A percentile compares a stretch with the other conserved stretches of the same genome.
These are phyloP conservation scores for Eudorina sp. DNA, from an alignment of 139 green algal species.

Conservation along the genomic window DNA sequence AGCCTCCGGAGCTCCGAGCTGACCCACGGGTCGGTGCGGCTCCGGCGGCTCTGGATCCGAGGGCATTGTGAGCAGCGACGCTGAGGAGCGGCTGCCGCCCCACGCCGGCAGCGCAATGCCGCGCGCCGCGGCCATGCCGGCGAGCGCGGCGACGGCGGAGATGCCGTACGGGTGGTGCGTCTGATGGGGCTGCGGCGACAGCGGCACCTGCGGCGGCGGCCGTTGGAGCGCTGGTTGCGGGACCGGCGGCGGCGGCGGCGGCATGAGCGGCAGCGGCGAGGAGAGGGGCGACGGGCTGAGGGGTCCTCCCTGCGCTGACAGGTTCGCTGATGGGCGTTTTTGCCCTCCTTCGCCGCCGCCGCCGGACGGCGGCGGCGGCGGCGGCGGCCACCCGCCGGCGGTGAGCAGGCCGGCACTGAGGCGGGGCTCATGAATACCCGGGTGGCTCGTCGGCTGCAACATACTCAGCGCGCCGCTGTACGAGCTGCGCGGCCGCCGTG, in stretches of 20 bases:
- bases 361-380: too few relatives aligned
- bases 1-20: neutral
- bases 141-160: too few relatives aligned
- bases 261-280: too few relatives aligned
- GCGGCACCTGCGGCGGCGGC: neutral
- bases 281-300: too few relatives aligned
- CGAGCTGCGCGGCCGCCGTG: conserved; percentile 4
- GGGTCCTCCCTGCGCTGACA: too few relatives aligned
- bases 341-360: too few relatives aligned
- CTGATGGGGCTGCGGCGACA: neutral
- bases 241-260: neutral
- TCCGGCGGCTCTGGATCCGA: conserved; percentile 1
- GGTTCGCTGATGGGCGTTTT: too few relatives aligned
- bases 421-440: neutral
- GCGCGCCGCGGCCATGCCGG: neutral
- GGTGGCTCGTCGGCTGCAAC: neutral
- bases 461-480: conserved; percentile 39
- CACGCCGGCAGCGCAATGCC: neutral
- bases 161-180: neutral
- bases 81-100: conserved; percentile 34
- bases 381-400: neutral
- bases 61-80: neutral
- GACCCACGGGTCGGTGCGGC: neutral
- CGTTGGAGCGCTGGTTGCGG: neutral
- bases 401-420: neutral